Conservation (phyloP, 129 eudicot species). For the Flaveria ramosissima region DNA sequence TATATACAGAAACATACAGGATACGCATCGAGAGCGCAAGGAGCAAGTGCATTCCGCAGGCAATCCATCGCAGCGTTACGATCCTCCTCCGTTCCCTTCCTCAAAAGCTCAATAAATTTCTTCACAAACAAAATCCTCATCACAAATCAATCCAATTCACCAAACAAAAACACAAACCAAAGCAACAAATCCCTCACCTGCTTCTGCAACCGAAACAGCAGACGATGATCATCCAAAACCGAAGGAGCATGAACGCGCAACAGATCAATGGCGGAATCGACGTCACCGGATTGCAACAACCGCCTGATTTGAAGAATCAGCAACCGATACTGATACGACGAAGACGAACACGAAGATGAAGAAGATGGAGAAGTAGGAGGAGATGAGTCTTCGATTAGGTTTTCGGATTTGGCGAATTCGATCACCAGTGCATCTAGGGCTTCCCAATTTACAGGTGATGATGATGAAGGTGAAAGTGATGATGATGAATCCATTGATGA, state of each 20-base stretch:
- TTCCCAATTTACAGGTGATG: slow-evolving; percentile 87
- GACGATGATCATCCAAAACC: slow-evolving; percentile 82
- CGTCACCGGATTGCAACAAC: slow-evolving; percentile 59
- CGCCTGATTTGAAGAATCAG: slow-evolving; percentile 76
- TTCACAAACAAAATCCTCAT: slow-evolving; percentile 26
- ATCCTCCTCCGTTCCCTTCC: slow-evolving; percentile 84
- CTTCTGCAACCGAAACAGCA: slow-evolving; percentile 84
- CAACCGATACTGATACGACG: slow-evolving; percentile 60
- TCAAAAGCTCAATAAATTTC: slow-evolving; percentile 94
- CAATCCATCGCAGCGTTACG: slow-evolving; percentile 76
- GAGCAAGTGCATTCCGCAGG: slow-evolving; percentile 79
- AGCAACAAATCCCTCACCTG: slow-evolving; percentile 48
- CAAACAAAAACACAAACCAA: background rate
- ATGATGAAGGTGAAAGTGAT: slow-evolving; percentile 19
- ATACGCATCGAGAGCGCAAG: slow-evolving; percentile 93
- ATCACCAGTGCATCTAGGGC: slow-evolving; percentile 84
- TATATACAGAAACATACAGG: slow-evolving; percentile 54
- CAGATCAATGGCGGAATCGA: slow-evolving; percentile 79
- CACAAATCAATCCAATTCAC: background rate
- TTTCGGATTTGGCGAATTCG: slow-evolving; percentile 91
- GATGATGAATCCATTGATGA: slow-evolving; percentile 53
- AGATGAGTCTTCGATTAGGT: slow-evolving; percentile 57
- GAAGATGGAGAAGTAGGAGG: slow-evolving; percentile 45
- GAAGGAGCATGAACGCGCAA: slow-evolving; percentile 67
- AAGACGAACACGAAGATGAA: slow-evolving; percentile 38